Conservation (phyloP, 768 basidiomycete genomes). For the Auriscalpium vulgare region DNA sequence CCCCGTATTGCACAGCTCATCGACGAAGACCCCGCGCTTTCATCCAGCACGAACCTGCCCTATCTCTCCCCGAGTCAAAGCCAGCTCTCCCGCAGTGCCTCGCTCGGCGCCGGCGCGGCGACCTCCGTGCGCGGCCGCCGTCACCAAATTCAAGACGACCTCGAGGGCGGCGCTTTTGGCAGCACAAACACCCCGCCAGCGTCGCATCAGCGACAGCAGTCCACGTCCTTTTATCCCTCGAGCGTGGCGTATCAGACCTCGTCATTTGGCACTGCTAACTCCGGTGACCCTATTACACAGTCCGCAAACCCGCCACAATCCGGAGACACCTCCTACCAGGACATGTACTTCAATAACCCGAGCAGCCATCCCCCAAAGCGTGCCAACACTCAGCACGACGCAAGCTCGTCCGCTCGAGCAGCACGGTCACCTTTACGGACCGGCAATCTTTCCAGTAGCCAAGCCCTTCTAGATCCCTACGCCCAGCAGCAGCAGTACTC, state of each 20-base stretch:
- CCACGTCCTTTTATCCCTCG: conserved; percentile 48
- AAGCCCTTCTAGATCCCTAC: conserved; percentile 58
- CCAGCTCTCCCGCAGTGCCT: conserved; percentile 60
- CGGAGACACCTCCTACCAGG: conserved; percentile 33
- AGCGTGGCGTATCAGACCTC: conserved; percentile 52
- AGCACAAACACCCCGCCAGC: conserved; percentile 29
- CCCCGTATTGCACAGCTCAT: conserved; percentile 60
- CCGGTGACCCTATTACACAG: conserved; percentile 12
- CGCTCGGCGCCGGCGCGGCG: conserved; percentile 38
- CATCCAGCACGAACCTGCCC: conserved; percentile 32
- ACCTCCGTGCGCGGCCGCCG: conserved; percentile 46
- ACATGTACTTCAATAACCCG: conserved; percentile 55
- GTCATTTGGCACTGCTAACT: conserved; percentile 28
- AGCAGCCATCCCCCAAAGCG: conserved; percentile 45
- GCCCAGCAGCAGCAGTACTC: conserved; percentile 54
- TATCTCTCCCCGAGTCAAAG: conserved; percentile 45
- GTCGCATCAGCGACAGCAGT: conserved; percentile 26
- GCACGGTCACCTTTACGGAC: conserved; percentile 60
- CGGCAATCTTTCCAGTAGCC: conserved; percentile 34
- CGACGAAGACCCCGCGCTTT: conserved; percentile 43
- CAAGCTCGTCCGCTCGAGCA: conserved; percentile 36
- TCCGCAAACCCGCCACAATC: conserved; percentile 29
- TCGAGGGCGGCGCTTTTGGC: conserved; percentile 43
- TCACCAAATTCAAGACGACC: conserved; percentile 63
- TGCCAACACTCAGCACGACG: conserved; percentile 45